Conservation (phyloP, 2,329 filamentous ascomycete species). For the Lasiodiplodia hormozganensis region DNA sequence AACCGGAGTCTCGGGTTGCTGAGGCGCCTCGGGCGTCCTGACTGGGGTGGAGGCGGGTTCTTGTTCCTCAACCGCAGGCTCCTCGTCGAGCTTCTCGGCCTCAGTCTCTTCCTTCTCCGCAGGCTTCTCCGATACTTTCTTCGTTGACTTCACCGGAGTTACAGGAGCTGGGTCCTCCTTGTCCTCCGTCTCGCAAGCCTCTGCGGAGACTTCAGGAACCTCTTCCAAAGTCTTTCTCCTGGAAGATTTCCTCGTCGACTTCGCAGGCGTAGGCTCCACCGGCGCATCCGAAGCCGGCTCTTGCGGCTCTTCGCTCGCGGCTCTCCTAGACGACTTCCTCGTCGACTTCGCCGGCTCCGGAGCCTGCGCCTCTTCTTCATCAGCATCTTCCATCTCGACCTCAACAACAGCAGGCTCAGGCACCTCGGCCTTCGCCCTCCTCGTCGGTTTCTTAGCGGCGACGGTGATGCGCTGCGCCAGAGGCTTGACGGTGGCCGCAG, state of each 20-base stretch:
- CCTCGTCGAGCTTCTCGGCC: not conserved
- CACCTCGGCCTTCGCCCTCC: constrained; percentile 7
- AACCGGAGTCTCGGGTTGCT: constrained; percentile 4
- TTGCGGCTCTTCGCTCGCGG: constrained; percentile 14
- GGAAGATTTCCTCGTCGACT: not conserved
- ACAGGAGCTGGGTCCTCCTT: not conserved
- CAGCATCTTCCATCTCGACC: constrained; percentile 20
- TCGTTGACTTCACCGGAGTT: constrained; percentile 2
- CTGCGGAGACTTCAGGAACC: not conserved
- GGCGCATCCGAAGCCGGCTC: not conserved
- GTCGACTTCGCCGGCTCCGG: not conserved
- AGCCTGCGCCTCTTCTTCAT: not conserved
- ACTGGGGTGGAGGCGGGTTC: constrained; percentile 7
- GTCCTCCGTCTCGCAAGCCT: not conserved
- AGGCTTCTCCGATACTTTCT: not conserved
- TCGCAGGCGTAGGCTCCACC: constrained; percentile 11
- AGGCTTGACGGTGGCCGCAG: constrained; percentile 24
- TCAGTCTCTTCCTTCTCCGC: not conserved
- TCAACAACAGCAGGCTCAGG: constrained; percentile 2
- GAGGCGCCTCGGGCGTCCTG: constrained; percentile 2
- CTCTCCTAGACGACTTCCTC: constrained; percentile 11
- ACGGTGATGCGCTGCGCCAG: constrained; percentile 27
- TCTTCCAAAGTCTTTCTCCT: not conserved
- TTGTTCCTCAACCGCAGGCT: not conserved
- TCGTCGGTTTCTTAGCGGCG: constrained; percentile 9